These are phyloP conservation scores for Fraxinus americana DNA, from an alignment of 257 asterid genomes.

Conservation along the genomic window DNA sequence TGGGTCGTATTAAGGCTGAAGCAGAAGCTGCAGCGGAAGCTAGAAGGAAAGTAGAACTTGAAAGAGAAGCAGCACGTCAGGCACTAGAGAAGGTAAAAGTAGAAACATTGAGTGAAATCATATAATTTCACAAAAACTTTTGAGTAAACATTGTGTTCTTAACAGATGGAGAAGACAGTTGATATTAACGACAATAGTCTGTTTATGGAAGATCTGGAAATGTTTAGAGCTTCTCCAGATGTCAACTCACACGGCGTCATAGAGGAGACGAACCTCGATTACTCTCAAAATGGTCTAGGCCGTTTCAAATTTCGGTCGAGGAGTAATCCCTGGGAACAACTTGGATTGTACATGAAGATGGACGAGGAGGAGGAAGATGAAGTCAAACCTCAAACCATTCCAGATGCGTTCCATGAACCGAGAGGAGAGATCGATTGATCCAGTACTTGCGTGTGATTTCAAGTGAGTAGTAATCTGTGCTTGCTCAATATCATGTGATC, in stretches of 20 bases:
- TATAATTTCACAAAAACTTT: not conserved
- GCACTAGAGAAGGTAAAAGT: conserved; percentile 66
- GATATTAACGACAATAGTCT: conserved; percentile 65
- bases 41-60: conserved; percentile 60
- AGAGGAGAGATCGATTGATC: conserved; percentile 49
- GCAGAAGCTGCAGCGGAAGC: conserved; percentile 71
- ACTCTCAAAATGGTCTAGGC: no score
- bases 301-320: conserved; percentile 5
- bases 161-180: conserved; percentile 80
- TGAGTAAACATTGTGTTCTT: conserved; percentile 8
- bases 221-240: conserved; percentile 57
- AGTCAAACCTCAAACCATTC: conserved; percentile 36
- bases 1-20: conserved; percentile 60
- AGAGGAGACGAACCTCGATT: conserved; percentile 9
- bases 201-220: conserved; percentile 64
- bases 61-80: conserved; percentile 85
- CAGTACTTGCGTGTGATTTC: not conserved
- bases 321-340: conserved; percentile 65
- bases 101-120: not conserved
- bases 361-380: conserved; percentile 77
- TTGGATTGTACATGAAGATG: conserved; percentile 65
- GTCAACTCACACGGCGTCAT: conserved; percentile 45
- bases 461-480: not conserved
- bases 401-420: conserved; percentile 36
- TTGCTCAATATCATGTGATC: not conserved